Evolutionary conservation across 257 asterid species (phyloP).

Genomic region (Solanum bulbocastanum): DNA sequence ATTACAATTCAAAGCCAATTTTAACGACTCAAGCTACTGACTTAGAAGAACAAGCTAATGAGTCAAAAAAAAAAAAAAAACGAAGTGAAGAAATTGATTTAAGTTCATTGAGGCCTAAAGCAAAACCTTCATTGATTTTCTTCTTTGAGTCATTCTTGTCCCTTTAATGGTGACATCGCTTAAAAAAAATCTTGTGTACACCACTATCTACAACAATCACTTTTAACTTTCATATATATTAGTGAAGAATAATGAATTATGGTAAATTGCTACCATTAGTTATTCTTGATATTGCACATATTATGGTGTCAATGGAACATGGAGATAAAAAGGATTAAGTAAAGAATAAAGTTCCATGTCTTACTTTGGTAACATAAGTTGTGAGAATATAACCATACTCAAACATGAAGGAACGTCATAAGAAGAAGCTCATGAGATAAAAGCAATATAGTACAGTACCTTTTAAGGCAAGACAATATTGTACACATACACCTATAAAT

Average conservation of each 20-base stretch:
- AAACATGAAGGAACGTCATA: neutral
- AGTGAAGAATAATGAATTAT: neutral
- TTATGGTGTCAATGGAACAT: neutral
- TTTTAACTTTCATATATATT: neutral
- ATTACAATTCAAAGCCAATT: no score
- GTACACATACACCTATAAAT: no score
- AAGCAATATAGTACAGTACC: neutral
- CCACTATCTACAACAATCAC: neutral
- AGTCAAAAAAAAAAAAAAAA: no score
- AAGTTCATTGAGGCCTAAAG: no score
- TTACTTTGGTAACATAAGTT: neutral
- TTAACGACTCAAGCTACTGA: no score
- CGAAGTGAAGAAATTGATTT: no score
- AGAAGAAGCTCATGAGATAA: neutral
- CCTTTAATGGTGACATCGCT: no score
- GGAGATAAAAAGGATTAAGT: neutral
- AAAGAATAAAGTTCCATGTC: neutral
- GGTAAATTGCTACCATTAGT: neutral
- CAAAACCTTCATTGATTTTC: no score
- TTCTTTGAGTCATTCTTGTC: no score
- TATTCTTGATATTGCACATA: neutral
- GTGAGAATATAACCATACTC: neutral
- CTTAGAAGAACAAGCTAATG: no score
- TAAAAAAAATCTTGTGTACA: no score
- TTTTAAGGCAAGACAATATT: no score